phyloP scores from a whole-genome alignment of 805 yeast genomes.

The Cyberlindnera suaveolens region DNA sequence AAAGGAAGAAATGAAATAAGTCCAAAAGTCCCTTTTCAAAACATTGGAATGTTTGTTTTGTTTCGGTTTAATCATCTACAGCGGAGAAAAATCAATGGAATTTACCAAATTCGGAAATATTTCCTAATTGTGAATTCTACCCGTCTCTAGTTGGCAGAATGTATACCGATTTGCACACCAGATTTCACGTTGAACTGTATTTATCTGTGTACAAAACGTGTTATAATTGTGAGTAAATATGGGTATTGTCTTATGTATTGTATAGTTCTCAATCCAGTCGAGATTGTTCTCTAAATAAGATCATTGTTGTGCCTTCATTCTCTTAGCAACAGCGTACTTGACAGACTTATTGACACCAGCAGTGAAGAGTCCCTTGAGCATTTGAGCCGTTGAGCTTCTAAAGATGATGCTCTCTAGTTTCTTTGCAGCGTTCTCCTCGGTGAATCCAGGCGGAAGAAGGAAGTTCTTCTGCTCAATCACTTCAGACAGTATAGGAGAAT shows the following conservation, averaged over 20 bases:
- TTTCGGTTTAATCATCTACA: too few relatives aligned
- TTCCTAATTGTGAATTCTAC: too few relatives aligned
- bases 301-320: conserved; percentile 27
- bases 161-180: too few relatives aligned
- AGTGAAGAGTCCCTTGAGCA: conserved; percentile 76
- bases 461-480: conserved; percentile 28
- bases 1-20: too few relatives aligned
- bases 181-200: too few relatives aligned
- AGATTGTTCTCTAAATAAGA: not conserved
- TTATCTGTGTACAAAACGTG: not conserved
- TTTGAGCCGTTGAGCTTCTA: conserved; percentile 68
- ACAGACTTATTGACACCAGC: conserved; percentile 75
- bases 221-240: not conserved
- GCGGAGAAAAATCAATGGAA: too few relatives aligned
- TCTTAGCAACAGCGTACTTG: conserved; percentile 73
- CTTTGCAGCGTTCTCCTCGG: conserved; percentile 28
- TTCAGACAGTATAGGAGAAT: conserved; percentile 50
- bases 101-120: too few relatives aligned
- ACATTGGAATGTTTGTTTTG: too few relatives aligned
- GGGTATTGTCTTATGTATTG: too few relatives aligned
- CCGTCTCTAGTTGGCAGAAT: too few relatives aligned
- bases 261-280: not conserved
- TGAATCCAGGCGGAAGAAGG: conserved; percentile 33
- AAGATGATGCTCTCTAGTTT: conserved; percentile 50
- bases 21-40: too few relatives aligned